Percentiles rank a stretch among this genome's conserved stretches.
Evolutionary conservation across 2,329 filamentous ascomycete species (phyloP).

Genomic region (Penicillium sp.): DNA sequence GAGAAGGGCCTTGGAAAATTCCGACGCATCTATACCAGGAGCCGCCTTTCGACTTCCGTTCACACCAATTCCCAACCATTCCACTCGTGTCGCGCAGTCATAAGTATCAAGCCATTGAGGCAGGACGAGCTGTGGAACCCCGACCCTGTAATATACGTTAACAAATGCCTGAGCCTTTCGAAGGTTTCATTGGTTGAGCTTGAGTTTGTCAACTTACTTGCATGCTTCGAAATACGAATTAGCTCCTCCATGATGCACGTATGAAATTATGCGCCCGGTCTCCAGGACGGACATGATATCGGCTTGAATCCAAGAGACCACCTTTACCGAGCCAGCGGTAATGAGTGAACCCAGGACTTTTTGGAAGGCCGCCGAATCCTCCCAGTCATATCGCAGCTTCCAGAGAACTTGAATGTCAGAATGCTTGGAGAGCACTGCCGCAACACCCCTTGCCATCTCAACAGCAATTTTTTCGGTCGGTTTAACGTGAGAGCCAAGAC

Average conservation of each 20-base stretch:
- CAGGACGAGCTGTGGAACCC: conserved; percentile 52
- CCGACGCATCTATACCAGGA: conserved; percentile 27
- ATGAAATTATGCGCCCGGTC: conserved; percentile 44
- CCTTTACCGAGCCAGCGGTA: conserved; percentile 12
- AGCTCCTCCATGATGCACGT: conserved; percentile 54
- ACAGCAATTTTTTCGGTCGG: conserved; percentile 32
- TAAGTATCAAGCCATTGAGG: conserved; percentile 54
- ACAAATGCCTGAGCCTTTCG: neutral
- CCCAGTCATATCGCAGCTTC: conserved; percentile 39
- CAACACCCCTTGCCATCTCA: conserved; percentile 46
- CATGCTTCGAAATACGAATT: conserved; percentile 55
- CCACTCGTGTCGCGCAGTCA: conserved; percentile 49
- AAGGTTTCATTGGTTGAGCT: neutral
- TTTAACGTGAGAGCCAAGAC: conserved; percentile 50
- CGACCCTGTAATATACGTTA: conserved; percentile 36
- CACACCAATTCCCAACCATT: conserved; percentile 49
- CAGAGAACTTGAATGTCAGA: conserved; percentile 47
- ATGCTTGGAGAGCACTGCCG: conserved; percentile 40
- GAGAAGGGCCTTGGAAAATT: conserved; percentile 22
- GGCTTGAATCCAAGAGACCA: conserved; percentile 22
- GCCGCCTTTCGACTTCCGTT: conserved; percentile 43
- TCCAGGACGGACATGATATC: conserved; percentile 35
- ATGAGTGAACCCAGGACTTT: conserved; percentile 17
- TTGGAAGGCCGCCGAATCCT: conserved; percentile 14
- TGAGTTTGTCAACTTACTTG: conserved; percentile 35